Percentiles rank a stretch among this genome's conserved stretches.
Evolutionary conservation across 345 rosid genomes (phyloP).

Genomic region (Physaria fendleri): DNA sequence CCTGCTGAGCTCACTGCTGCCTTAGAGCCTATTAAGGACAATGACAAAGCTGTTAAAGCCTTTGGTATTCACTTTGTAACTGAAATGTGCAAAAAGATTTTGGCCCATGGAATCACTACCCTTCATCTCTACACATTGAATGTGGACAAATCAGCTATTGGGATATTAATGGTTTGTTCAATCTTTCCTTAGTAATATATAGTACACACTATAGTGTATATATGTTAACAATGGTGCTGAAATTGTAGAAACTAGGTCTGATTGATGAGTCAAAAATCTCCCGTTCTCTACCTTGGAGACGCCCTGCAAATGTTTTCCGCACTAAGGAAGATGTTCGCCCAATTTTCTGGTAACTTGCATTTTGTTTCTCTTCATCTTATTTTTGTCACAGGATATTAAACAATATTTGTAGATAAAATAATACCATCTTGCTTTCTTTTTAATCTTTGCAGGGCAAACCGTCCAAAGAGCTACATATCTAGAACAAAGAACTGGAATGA

Average conservation of each 20-base stretch:
- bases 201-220: background rate
- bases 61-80: constrained; percentile 93
- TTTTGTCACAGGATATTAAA: background rate
- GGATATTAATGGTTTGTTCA: constrained; percentile 62
- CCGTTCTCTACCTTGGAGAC: constrained; percentile 93
- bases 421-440: constrained; percentile 4
- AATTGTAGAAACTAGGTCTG: constrained; percentile 78
- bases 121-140: constrained; percentile 89
- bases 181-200: background rate
- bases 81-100: constrained; percentile 92
- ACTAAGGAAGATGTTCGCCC: constrained; percentile 93
- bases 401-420: background rate
- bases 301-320: constrained; percentile 84
- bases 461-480: constrained; percentile 92
- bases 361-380: constrained; percentile 13
- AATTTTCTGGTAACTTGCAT: constrained; percentile 68
- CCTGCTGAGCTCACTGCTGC: constrained; percentile 84
- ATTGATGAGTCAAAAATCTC: constrained; percentile 83
- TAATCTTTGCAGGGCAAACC: constrained; percentile 76
- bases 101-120: constrained; percentile 82
- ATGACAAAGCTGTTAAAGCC: constrained; percentile 91
- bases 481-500: constrained; percentile 93
- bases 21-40: constrained; percentile 91
- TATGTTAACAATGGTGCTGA: constrained; percentile 25
- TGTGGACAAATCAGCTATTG: constrained; percentile 93